A percentile compares a stretch with the other conserved stretches of the same genome.
Conservation (phyloP, 2,329 filamentous ascomycete species). For the Ilyonectria robusta region DNA sequence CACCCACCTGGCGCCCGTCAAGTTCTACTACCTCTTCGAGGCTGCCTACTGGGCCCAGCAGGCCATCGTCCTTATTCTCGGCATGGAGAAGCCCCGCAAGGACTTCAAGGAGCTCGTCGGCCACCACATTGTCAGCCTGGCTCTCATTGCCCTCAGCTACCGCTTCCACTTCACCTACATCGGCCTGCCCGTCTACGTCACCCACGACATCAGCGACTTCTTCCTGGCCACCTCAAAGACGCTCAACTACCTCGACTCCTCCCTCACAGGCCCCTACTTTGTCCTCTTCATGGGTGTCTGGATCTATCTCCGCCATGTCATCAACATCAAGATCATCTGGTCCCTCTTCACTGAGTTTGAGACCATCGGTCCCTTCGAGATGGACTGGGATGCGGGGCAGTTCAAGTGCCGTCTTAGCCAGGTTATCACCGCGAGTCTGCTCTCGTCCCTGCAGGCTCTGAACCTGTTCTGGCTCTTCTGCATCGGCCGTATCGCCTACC, state of each 20-base stretch:
- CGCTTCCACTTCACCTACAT: constrained; percentile 98
- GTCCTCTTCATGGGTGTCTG: constrained; percentile 84
- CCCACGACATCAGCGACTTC: constrained; percentile 94
- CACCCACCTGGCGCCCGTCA: constrained; percentile 85
- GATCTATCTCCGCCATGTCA: constrained; percentile 91
- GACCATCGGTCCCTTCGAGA: constrained; percentile 80
- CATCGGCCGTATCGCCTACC: constrained; percentile 81
- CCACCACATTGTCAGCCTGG: constrained; percentile 91
- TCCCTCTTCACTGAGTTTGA: constrained; percentile 83
- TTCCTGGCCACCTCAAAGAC: constrained; percentile 95
- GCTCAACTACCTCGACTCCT: constrained; percentile 89
- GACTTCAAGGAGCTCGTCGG: constrained; percentile 94
- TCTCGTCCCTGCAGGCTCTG: constrained; percentile 78
- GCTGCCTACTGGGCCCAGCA: constrained; percentile 97
- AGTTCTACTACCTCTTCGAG: constrained; percentile 96
- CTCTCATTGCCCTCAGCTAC: constrained; percentile 89
- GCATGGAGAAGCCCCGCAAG: constrained; percentile 93
- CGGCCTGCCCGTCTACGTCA: constrained; percentile 92
- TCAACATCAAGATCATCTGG: constrained; percentile 83
- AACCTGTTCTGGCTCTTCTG: constrained; percentile 88
- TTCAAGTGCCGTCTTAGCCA: constrained; percentile 83
- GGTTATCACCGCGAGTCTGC: constrained; percentile 75
- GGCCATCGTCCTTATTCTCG: constrained; percentile 86
- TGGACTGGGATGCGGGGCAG: constrained; percentile 83
- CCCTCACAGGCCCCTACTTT: constrained; percentile 87